Evolutionary conservation across 1,284 basidiomycete species (phyloP), one percentile per base, ranked within the genome.

Genomic region (Ustilago xerochloae): DNA sequence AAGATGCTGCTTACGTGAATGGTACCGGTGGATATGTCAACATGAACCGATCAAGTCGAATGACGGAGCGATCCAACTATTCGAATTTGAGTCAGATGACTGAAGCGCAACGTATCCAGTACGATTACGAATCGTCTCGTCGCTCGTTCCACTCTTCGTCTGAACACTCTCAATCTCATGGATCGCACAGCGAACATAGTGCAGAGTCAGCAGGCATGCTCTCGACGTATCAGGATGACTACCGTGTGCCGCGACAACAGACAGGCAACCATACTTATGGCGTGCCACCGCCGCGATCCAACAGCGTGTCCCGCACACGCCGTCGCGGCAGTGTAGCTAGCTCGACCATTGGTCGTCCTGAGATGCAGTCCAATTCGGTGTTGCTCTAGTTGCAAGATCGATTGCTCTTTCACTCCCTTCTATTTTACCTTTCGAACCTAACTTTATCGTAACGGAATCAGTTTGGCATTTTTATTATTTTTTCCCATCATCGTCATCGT

Each of bases 41-140:
- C 60, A 67, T 70, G 70, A 70, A 73, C 48, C 63, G 77, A 8
- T 58, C 57, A n/a, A 75, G 73, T 41, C 63, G 73, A 18, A 70
- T 70, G 67, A 78, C 76, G 41, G 73, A 75, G 53, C 65, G 76
- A 13, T 73, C 69, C 12, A 52, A 15, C 30, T 60, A 68, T 35
- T 74, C 74, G 45, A 59, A 76, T 30, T 18, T 56, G 48, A 65
- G 55, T 22, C 66, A 71, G 49, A 61, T 79, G 60, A 79, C 77
- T 6, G 77, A 76, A 45, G 74, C 77, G 35, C 74, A 79, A 43
- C 66, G 77, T 3, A 79, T 79, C 48, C 74, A 76, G 63, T 69
- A 54, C 51, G 70, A 75, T 45, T 79, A 77, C 60, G 72, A 75
- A 15, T 72, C 73, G 13, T 62, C 62, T 41, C 73, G 71, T 29